Conservation (phyloP, 129 eudicot species). For the Pittosporum tobira region DNA sequence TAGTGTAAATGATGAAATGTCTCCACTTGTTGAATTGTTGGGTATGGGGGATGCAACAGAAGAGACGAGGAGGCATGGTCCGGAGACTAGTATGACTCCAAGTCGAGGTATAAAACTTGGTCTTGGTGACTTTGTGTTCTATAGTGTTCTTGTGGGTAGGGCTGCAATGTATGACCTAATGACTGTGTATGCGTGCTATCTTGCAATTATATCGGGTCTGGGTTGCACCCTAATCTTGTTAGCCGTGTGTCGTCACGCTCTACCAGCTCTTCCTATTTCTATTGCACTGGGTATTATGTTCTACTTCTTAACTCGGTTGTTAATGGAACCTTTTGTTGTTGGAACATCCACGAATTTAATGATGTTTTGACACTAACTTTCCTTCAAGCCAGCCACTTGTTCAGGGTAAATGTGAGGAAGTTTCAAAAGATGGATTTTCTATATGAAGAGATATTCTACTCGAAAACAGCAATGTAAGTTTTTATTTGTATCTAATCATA, state of each 20-base stretch:
- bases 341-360: slow-evolving; percentile 74
- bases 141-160: slow-evolving; percentile 95
- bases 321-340: slow-evolving; percentile 96
- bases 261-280: slow-evolving; percentile 97
- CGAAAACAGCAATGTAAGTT: background rate
- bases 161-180: slow-evolving; percentile 99
- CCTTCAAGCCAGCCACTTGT: background rate
- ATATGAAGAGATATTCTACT: background rate
- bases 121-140: slow-evolving; percentile 91
- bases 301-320: slow-evolving; percentile 79
- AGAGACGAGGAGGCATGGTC: slow-evolving; percentile 11
- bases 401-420: background rate
- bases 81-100: slow-evolving; percentile 14
- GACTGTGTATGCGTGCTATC: slow-evolving; percentile 99
- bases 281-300: slow-evolving; percentile 75
- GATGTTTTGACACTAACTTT: slow-evolving; percentile 59
- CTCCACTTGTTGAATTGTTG: slow-evolving; percentile 32
- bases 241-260: slow-evolving; percentile 83
- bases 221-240: slow-evolving; percentile 89
- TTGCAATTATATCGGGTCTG: slow-evolving; percentile 89
- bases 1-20: slow-evolving; percentile 26
- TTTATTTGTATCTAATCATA: background rate
- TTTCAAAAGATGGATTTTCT: background rate
- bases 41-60: slow-evolving; percentile 23
- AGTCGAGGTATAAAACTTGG: slow-evolving; percentile 84